phyloP scores from a whole-genome alignment of 345 rosid species.

The Eucalyptus lansdowneana region DNA sequence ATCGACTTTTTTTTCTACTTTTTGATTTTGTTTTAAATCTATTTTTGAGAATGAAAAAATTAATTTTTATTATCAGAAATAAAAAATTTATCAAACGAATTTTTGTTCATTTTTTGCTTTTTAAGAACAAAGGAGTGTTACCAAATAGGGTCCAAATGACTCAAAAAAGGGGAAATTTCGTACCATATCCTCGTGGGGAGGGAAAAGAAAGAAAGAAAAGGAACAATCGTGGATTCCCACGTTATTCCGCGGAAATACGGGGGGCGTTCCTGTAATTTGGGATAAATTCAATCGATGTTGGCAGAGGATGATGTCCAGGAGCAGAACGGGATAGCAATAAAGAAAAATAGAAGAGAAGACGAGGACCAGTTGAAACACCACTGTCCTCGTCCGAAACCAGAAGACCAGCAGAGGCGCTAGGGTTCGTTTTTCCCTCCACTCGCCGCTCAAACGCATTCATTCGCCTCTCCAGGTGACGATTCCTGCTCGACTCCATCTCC shows the following conservation, averaged over 20 bases:
- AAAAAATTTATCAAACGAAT: no score
- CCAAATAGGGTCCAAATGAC: not conserved
- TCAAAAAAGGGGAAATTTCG: not conserved
- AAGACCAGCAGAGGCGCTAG: not conserved
- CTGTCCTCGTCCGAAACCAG: not conserved
- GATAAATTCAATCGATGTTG: not conserved
- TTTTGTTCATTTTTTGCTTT: no score
- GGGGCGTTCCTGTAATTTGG: not conserved
- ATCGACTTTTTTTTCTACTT: no score
- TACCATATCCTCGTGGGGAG: not conserved
- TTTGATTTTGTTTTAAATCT: no score
- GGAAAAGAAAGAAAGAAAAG: not conserved
- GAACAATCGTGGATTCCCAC: not conserved
- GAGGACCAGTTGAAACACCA: not conserved
- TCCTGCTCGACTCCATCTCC: not conserved
- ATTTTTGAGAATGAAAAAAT: accelerated
- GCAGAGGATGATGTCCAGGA: not conserved
- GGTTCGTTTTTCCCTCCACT: not conserved
- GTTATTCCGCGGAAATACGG: not conserved
- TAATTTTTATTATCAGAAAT: accelerated
- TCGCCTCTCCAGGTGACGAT: not conserved
- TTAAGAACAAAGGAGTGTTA: accelerated
- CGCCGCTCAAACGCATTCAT: not conserved
- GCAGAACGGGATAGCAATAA: not conserved
- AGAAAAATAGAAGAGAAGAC: not conserved